These are phyloP conservation scores for Neotropicomus parvogracilis DNA, from an alignment of 1,284 basidiomycete genomes.

Conservation along the genomic window DNA sequence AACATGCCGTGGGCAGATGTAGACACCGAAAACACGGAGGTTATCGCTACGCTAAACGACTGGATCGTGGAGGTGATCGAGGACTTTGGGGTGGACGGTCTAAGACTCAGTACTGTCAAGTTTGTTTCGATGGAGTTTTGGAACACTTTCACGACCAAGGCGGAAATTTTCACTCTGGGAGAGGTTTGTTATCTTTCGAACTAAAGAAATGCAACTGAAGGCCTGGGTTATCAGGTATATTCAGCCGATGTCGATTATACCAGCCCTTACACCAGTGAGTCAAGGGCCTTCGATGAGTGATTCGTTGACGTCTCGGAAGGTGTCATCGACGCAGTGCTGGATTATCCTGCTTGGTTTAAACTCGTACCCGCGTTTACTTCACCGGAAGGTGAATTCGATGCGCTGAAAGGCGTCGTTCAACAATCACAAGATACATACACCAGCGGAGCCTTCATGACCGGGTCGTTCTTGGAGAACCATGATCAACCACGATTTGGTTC, in stretches of 20 bases:
- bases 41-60: slow-evolving; percentile 49
- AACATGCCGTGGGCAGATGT: slow-evolving; percentile 64
- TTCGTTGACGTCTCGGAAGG: slow-evolving; percentile 18
- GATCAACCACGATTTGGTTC: slow-evolving; percentile 69
- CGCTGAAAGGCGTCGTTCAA: slow-evolving; percentile 44
- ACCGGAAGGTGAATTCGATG: slow-evolving; percentile 52
- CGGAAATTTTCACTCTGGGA: slow-evolving; percentile 74
- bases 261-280: slow-evolving; percentile 38
- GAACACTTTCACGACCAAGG: slow-evolving; percentile 56
- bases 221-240: slow-evolving; percentile 35
- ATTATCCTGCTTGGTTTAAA: slow-evolving; percentile 67
- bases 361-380: slow-evolving; percentile 56
- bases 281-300: slow-evolving; percentile 8
- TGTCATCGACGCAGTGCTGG: slow-evolving; percentile 52
- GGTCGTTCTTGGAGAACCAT: slow-evolving; percentile 82
- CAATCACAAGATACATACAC: slow-evolving; percentile 46
- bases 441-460: slow-evolving; percentile 48
- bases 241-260: slow-evolving; percentile 40
- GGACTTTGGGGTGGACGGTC: slow-evolving; percentile 58
- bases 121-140: slow-evolving; percentile 62
- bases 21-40: slow-evolving; percentile 62
- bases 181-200: slow-evolving; percentile 47
- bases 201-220: neutral
- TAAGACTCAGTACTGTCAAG: slow-evolving; percentile 51
- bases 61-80: slow-evolving; percentile 60